phyloP scores from a whole-genome alignment of 345 rosid genomes.

The Streptanthus diversifolius region DNA sequence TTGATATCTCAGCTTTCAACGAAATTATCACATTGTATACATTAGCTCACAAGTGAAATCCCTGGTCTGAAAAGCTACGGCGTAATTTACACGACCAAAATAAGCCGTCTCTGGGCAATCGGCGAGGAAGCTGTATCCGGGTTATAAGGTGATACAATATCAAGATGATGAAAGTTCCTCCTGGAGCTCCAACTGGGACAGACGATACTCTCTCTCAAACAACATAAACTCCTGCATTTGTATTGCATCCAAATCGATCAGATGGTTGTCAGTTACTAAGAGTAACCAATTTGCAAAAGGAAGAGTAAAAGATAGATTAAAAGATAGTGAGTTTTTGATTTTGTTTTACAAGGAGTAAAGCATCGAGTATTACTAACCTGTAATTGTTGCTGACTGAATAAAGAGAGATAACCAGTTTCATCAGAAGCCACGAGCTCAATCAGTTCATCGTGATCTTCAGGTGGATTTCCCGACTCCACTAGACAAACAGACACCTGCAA shows the following conservation, averaged over 20 bases:
- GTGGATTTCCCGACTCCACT: conserved; percentile 60
- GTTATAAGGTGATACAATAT: conserved; percentile 20
- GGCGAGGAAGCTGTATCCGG: neutral
- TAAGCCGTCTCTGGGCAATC: neutral
- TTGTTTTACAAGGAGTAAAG: neutral
- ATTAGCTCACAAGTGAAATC: conserved; percentile 2
- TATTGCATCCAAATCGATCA: conserved; percentile 21
- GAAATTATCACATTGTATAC: conserved; percentile 9
- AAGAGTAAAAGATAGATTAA: neutral
- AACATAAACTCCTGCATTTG: conserved; percentile 69
- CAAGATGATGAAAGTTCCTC: conserved; percentile 44
- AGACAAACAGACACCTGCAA: conserved; percentile 78
- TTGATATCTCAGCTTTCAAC: conserved; percentile 4
- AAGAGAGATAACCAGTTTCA: conserved; percentile 64
- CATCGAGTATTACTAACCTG: conserved; percentile 49
- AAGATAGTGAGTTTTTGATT: neutral
- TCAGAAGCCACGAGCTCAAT: conserved; percentile 72
- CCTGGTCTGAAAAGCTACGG: neutral
- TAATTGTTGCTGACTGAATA: conserved; percentile 86
- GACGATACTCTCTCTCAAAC: conserved; percentile 78
- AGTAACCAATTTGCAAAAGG: neutral
- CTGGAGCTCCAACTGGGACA: conserved; percentile 66
- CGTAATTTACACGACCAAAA: conserved; percentile 10
- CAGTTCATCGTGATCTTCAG: conserved; percentile 69
- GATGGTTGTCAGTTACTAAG: neutral